These are phyloP conservation scores for Gastrolobium villosum DNA, from an alignment of 306 rosid genomes.

Conservation along the genomic window DNA sequence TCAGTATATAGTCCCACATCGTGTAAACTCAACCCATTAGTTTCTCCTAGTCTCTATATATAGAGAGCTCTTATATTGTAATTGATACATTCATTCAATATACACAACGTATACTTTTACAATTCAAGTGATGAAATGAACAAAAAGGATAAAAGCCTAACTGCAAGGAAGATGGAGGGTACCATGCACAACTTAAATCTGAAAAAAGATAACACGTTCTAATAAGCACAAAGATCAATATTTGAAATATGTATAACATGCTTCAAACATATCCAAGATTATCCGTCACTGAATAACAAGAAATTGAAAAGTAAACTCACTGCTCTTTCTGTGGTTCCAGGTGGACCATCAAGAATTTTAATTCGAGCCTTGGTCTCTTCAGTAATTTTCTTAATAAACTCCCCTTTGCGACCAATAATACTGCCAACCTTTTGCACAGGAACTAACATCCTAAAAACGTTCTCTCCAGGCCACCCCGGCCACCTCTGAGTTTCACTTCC, in stretches of 20 bases:
- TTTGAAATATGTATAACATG: slow-evolving; percentile 7
- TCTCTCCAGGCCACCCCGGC: slow-evolving; percentile 99
- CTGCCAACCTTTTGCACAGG: slow-evolving; percentile 96
- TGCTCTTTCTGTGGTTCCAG: slow-evolving; percentile 96
- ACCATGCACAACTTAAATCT: slow-evolving; percentile 1
- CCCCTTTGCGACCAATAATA: slow-evolving; percentile 97
- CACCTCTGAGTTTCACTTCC: slow-evolving; percentile 79
- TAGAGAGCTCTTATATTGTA: no score
- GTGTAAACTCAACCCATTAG: no score
- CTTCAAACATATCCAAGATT: slow-evolving; percentile 9
- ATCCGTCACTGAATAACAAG: slow-evolving; percentile 10
- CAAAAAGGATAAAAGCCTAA: slow-evolving; percentile 4
- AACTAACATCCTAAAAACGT: slow-evolving; percentile 95
- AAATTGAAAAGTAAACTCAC: slow-evolving; percentile 66
- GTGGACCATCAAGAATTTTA: slow-evolving; percentile 96
- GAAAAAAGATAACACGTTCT: slow-evolving; percentile 1
- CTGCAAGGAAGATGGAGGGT: not conserved
- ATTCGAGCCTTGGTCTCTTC: slow-evolving; percentile 97
- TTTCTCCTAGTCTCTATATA: no score
- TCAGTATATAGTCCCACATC: no score
- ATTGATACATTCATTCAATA: no score
- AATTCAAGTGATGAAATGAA: not conserved
- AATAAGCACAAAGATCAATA: not conserved
- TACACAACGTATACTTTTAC: no score
- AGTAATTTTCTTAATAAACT: slow-evolving; percentile 89